Base-by-base conservation (phyloP, 805 yeast genomes). In the Pichia kluyveri region DNA sequence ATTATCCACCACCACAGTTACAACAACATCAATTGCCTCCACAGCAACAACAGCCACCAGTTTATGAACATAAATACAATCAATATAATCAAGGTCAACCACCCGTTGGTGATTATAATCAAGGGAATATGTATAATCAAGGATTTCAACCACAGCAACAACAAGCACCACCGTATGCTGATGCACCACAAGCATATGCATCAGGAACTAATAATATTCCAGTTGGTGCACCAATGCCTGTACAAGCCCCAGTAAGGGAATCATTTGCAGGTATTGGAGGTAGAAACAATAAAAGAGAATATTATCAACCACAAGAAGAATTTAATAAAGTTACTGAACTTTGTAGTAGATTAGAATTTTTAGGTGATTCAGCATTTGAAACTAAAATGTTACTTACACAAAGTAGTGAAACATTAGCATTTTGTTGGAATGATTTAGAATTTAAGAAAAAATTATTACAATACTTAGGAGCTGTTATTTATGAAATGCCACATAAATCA, bases 401-500 rank as follows among this genome's bases (percentile, higher is more conserved):
- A 34, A 32, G 45, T 39, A 46, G 49, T 41, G 82, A 85, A 49
- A 79, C 79, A 57, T 80, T 86, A 56, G 73, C 83, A 37, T 57
- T 86, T 77, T 54, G 74, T 71, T 52, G 51, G 48, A 32, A 40
- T 17, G 82, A 82, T 47, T 81, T 77, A 50, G 72, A 72, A 45
- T 76, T 83, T 52, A 71, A 86, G 50, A 67, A 66, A 34, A 77
- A 83, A 4, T 68, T 86, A 19, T 66, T 86, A 50, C 71, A 74
- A 43, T 84, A 86, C 2, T 60, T 89, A 27, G 74, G 75, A 47
- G 86, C 95, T 2, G 75, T 86, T 41, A 72, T 83, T 11, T 66
- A 77, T 30, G 98, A 93, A 64, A 96, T 91, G 64, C 98, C 99
- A 0, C 96, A 90, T 53, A 93, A 90, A 62, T 76, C 83, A 50